Base-by-base conservation (phyloP, 169 alveolate species). In the Plasmodium knowlesi region DNA sequence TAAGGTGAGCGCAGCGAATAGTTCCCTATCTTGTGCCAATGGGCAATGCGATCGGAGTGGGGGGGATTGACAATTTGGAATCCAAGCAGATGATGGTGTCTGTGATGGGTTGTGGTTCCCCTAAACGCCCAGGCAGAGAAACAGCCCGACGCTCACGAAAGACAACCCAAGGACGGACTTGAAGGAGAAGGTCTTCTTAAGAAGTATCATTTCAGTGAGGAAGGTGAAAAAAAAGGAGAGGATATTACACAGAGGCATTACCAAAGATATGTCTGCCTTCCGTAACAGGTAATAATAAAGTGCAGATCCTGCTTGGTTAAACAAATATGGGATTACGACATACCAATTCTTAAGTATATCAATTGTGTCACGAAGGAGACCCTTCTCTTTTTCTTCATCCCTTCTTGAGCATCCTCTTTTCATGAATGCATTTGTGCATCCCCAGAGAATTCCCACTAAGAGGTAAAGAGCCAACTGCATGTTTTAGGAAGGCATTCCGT, bases 391-490 rank as follows among this genome's bases (percentile, higher is more conserved):
- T 32, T 88, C 39, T 19, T 28, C 46, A 32, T 54, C 32, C 41
- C 81, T 22, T 32, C 81, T 78, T 76, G 28, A 14, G 28, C 83
- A 78, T 88, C 86, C 94, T 3, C 41, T 39, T 88, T 88, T 88
- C 88, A 88, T 41, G 82, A 19, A 88, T 54, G 70, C 94, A 34
- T 88, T 88, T 9, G 94, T 88, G 70, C 94, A 88, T 76, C 94
- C 94, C 94, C 94, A 88, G 50, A 88, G 70, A 46, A 76, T 14
- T 22, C 94, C 94, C 28, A 84, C 57, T 34, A 53, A 25, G 25
- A 84, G n/a, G 78, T 84, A 84, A 28, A 73, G 43, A 30, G 79
- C 25, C 10, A 73, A 34, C 22, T 84, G 43, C 93, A 84, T 84
- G 71, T 43, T 80, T 80, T 22, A 19, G 3, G 50, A 39, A 16